Conservation (phyloP, 176 grass and related monocot genomes). For the Lolium perenne region DNA sequence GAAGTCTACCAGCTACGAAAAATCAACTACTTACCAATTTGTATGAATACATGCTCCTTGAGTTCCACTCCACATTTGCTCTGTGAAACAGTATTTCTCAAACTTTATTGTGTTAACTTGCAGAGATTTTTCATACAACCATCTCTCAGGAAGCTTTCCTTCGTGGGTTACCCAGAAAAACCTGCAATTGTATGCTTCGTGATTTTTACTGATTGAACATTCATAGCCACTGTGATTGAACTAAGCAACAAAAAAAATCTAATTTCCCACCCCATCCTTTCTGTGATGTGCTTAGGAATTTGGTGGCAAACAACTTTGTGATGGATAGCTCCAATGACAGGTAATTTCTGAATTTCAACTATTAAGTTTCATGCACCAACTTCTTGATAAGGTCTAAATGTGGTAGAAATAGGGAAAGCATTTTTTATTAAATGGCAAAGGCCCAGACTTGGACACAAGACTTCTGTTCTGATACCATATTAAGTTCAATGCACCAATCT, state of each 20-base stretch:
- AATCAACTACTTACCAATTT: constrained; percentile 8
- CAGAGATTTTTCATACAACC: constrained; percentile 37
- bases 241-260: constrained; percentile 16
- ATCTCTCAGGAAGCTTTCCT: constrained; percentile 26
- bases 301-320: constrained; percentile 27
- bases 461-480: not conserved
- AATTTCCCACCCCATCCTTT: not conserved
- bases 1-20: constrained; percentile 19
- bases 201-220: constrained; percentile 6
- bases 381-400: too few species aligned
- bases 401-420: too few species aligned
- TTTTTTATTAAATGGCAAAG: too few species aligned
- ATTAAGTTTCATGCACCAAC: too few species aligned
- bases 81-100: not conserved
- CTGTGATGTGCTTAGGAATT: constrained; percentile 23
- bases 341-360: not conserved
- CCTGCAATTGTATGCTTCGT: constrained; percentile 18
- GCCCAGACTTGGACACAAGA: too few species aligned
- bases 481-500: too few species aligned
- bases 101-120: not conserved
- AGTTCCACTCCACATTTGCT: not conserved
- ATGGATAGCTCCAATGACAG: constrained; percentile 26
- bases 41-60: constrained; percentile 7
- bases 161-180: constrained; percentile 17
- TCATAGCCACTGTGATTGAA: not conserved